Conservation (phyloP, 108 stramenopile species). For the Mediolabrus comicus region DNA sequence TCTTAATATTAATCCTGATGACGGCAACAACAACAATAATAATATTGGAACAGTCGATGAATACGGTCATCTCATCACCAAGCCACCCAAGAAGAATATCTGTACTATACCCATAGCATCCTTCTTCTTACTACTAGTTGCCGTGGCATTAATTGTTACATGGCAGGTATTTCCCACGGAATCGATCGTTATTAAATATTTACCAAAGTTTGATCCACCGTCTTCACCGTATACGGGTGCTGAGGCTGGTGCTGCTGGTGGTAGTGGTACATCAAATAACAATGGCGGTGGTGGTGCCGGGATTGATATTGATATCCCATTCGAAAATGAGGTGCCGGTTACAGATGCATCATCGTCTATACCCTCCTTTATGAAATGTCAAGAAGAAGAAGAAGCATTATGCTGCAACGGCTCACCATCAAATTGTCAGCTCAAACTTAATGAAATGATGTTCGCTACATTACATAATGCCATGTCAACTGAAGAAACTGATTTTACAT, state of each 20-base stretch:
- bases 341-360: conserved; percentile 3
- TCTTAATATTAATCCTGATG: too few species aligned
- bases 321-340: not conserved
- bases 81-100: conserved; percentile 27
- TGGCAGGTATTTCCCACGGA: conserved; percentile 32
- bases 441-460: conserved; percentile 45
- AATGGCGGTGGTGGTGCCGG: conserved; percentile 4
- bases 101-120: conserved; percentile 32
- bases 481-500: conserved; percentile 27
- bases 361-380: conserved; percentile 44
- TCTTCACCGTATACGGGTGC: conserved; percentile 28
- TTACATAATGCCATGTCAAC: conserved; percentile 43
- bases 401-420: conserved; percentile 39
- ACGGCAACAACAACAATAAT: too few species aligned
- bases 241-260: conserved; percentile 15
- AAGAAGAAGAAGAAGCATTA: not conserved
- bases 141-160: conserved; percentile 10
- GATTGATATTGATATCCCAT: conserved; percentile 2
- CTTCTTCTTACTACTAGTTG: conserved; percentile 23
- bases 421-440: conserved; percentile 32
- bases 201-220: conserved; percentile 31
- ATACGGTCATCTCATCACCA: not conserved
- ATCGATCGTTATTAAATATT: conserved; percentile 21
- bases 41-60: not conserved
- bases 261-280: not conserved